Evolutionary conservation across 2,329 filamentous ascomycete genomes (phyloP).

Genomic region (Harringtonia aguacate): DNA sequence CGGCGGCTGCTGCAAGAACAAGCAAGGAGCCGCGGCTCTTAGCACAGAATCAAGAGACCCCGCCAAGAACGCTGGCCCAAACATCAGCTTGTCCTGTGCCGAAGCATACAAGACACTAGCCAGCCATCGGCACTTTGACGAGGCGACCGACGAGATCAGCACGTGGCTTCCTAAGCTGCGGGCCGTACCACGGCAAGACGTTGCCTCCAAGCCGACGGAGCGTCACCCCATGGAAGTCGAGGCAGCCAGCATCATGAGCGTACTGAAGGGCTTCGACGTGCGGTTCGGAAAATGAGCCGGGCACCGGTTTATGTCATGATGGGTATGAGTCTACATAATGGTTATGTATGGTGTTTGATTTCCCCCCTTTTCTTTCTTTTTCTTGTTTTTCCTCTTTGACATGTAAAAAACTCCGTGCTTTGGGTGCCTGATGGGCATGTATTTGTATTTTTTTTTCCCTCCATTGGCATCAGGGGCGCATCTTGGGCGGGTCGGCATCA

Average conservation of each 20-base stretch:
- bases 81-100: conserved; percentile 55
- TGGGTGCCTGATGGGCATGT: too few relatives aligned
- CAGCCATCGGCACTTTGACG: conserved; percentile 65
- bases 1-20: conserved; percentile 55
- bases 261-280: conserved; percentile 71
- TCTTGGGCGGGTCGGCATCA: too few relatives aligned
- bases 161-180: conserved; percentile 66
- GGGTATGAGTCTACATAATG: not conserved
- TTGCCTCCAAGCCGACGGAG: conserved; percentile 21
- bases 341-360: too few relatives aligned
- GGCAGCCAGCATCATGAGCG: conserved; percentile 75
- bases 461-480: too few relatives aligned
- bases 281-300: conserved; percentile 46
- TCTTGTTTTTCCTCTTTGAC: too few relatives aligned
- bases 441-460: too few relatives aligned
- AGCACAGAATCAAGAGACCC: conserved; percentile 1
- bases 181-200: conserved; percentile 35
- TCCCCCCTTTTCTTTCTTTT: too few relatives aligned
- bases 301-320: not conserved
- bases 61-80: conserved; percentile 11
- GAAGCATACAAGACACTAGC: conserved; percentile 71
- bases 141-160: conserved; percentile 62
- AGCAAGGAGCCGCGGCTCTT: conserved; percentile 13
- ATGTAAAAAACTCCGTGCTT: too few relatives aligned
- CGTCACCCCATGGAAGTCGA: conserved; percentile 64